These are phyloP conservation scores for Diaporthe sp. DNA, from an alignment of 2,329 filamentous ascomycete genomes.

Conservation along the genomic window DNA sequence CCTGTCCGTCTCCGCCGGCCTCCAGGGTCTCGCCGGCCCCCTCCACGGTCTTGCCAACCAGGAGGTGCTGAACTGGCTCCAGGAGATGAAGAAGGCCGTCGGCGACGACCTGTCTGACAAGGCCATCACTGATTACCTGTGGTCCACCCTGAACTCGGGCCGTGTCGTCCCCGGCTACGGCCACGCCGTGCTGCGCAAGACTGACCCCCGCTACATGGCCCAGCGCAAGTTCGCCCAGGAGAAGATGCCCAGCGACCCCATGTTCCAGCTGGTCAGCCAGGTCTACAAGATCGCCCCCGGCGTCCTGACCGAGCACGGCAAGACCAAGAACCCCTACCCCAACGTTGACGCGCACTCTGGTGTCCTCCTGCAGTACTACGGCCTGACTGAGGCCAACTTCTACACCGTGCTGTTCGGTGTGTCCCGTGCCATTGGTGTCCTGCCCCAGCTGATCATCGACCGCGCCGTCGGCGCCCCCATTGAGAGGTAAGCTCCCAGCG, in stretches of 20 bases:
- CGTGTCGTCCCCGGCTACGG: conserved; percentile 98
- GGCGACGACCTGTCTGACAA: conserved; percentile 96
- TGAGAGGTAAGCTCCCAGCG: conserved; percentile 69
- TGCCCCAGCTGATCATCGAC: conserved; percentile 99
- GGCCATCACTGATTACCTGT: conserved; percentile 98
- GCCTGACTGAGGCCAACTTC: conserved; percentile 98
- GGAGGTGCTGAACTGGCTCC: conserved; percentile 99
- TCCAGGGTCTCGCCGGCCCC: conserved; percentile 97
- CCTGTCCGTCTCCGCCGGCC: conserved; percentile 94
- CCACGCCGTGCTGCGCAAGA: conserved; percentile 99
- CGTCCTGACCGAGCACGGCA: conserved; percentile 97
- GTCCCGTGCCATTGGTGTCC: conserved; percentile 95
- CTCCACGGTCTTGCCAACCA: conserved; percentile 99
- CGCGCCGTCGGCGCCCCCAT: conserved; percentile 96
- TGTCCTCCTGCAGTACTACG: conserved; percentile 99
- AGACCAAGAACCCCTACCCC: conserved; percentile 99
- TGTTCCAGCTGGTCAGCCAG: conserved; percentile 99
- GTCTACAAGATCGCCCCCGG: conserved; percentile 99
- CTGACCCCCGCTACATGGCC: conserved; percentile 97
- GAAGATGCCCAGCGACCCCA: conserved; percentile 95
- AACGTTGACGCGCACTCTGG: conserved; percentile 99
- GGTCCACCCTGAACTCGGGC: conserved; percentile 94
- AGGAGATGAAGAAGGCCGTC: conserved; percentile 96
- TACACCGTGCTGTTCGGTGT: conserved; percentile 99
- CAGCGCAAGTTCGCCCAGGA: conserved; percentile 96